Evolutionary conservation across 1,284 basidiomycete genomes (phyloP).

Genomic region (Phellinidium pouzarii): DNA sequence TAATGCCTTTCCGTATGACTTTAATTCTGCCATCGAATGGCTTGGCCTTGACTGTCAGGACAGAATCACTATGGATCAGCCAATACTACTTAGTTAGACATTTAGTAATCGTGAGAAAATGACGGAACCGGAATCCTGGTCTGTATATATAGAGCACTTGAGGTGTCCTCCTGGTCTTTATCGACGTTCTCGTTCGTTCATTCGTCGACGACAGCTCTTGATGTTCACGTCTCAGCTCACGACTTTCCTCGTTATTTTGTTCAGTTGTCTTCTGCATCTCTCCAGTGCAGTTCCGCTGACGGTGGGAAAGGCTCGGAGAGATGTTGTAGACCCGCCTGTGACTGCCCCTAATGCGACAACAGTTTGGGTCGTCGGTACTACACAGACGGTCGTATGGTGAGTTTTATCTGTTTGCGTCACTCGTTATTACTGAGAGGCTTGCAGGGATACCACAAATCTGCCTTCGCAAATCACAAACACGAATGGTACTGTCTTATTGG

Average conservation of each 20-base stretch:
- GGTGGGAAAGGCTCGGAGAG: constrained; percentile 3
- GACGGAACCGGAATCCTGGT: neutral
- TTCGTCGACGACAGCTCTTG: constrained; percentile 1
- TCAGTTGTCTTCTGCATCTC: neutral
- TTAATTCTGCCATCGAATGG: constrained; percentile 8
- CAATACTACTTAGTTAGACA: neutral
- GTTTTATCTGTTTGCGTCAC: neutral
- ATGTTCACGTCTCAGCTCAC: constrained; percentile 5
- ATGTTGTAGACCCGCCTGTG: constrained; percentile 18
- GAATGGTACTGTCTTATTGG: constrained; percentile 15
- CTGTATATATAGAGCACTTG: neutral
- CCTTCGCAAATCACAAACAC: constrained; percentile 15
- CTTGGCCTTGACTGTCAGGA: no score
- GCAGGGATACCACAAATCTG: constrained; percentile 15
- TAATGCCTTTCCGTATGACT: constrained; percentile 10
- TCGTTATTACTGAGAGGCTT: neutral
- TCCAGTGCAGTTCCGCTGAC: constrained; percentile 4
- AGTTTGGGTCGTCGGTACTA: constrained; percentile 14
- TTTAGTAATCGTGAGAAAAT: neutral
- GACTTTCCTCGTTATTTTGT: constrained; percentile 6
- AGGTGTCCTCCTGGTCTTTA: neutral
- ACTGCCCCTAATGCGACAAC: constrained; percentile 16
- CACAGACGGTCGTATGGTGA: constrained; percentile 17
- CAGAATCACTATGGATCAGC: neutral
- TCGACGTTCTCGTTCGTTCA: constrained; percentile 1